These are phyloP conservation scores for Circinella minor DNA, from an alignment of 371 early-diverging fungal species.

Conservation along the genomic window DNA sequence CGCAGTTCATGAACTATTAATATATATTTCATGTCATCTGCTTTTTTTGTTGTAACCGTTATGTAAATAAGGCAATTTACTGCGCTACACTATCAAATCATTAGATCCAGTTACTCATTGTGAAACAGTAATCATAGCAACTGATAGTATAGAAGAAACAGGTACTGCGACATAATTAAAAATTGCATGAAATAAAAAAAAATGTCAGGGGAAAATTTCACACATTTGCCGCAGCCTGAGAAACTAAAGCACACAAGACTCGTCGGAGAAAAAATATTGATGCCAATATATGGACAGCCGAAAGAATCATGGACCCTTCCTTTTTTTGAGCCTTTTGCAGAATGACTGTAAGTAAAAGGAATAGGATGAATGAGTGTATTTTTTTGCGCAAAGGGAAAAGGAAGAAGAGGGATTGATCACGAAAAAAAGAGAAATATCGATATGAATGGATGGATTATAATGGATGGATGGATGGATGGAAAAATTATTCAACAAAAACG, in stretches of 20 bases:
- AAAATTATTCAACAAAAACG: background rate
- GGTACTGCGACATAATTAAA: too few species aligned
- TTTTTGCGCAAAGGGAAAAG: background rate
- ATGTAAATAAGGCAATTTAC: too few species aligned
- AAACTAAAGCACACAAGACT: background rate
- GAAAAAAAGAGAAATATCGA: background rate
- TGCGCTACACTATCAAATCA: too few species aligned
- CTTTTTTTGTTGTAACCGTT: too few species aligned
- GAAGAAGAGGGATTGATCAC: background rate
- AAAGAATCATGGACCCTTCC: slow-evolving; percentile 4
- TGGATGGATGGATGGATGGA: slow-evolving; percentile 7
- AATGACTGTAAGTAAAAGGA: slow-evolving; percentile 2
- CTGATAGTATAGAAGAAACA: too few species aligned
- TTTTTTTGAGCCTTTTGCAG: slow-evolving; percentile 9
- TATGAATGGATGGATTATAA: background rate
- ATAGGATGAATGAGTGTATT: background rate
- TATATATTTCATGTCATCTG: too few species aligned
- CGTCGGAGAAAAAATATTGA: slow-evolving; percentile 5
- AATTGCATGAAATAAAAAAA: background rate
- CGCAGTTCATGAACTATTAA: too few species aligned
- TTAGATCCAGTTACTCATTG: too few species aligned
- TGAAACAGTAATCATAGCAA: too few species aligned
- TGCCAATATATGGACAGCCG: background rate
- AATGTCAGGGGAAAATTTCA: background rate
- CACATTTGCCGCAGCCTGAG: background rate